Evolutionary conservation across 176 grass and related monocot species (phyloP).

Genomic region (Zoysia pacifica): DNA sequence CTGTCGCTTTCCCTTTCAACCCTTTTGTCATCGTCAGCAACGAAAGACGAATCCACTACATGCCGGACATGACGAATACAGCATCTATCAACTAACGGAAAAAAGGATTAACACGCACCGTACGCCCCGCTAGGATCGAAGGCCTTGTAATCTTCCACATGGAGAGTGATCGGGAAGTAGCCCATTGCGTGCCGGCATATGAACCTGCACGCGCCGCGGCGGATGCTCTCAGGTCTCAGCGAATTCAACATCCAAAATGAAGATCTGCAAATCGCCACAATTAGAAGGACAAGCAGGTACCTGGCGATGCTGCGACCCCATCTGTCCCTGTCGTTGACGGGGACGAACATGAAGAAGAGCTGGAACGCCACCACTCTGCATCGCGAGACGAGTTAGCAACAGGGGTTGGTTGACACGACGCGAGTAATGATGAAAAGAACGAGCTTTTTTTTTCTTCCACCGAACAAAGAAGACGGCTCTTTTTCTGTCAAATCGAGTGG

Average conservation of each 20-base stretch:
- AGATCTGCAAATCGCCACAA: not conserved
- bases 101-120: slow-evolving; percentile 44
- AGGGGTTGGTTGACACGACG: not conserved
- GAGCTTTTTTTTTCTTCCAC: not conserved
- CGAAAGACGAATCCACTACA: too few relatives aligned
- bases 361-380: slow-evolving; percentile 75
- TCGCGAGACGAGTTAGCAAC: not conserved
- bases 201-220: slow-evolving; percentile 52
- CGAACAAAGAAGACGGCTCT: not conserved
- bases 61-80: too few relatives aligned
- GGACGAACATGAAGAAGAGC: slow-evolving; percentile 77
- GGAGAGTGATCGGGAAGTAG: slow-evolving; percentile 83
- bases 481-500: not conserved
- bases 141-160: slow-evolving; percentile 74
- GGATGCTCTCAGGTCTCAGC: not conserved
- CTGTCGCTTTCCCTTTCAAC: too few relatives aligned
- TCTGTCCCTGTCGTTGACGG: slow-evolving; percentile 61
- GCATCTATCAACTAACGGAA: too few relatives aligned
- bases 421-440: not conserved
- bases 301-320: slow-evolving; percentile 61
- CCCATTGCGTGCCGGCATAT: slow-evolving; percentile 81
- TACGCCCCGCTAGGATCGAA: slow-evolving; percentile 71
- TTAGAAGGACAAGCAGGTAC: not conserved
- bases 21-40: too few relatives aligned
- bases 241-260: not conserved